Evolutionary conservation across 768 basidiomycete species (phyloP).

Genomic region (Paxillus ammoniavirescens): DNA sequence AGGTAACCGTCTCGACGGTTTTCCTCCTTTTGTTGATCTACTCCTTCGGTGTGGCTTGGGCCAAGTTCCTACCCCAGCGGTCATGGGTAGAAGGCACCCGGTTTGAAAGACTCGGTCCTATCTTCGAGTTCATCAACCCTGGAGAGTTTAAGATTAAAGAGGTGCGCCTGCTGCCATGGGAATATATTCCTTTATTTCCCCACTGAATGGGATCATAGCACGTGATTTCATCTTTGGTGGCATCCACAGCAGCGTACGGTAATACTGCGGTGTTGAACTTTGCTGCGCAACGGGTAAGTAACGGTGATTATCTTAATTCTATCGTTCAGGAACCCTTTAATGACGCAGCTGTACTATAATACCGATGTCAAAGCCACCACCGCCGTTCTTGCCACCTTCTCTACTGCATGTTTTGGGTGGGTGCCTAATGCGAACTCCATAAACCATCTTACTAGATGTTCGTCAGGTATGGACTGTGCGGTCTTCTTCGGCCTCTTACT

Average conservation of each 20-base stretch:
- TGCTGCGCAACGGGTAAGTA: constrained; percentile 52
- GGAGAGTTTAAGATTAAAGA: constrained; percentile 59
- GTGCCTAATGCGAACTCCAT: constrained; percentile 4
- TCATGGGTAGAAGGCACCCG: constrained; percentile 44
- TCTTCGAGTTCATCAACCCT: constrained; percentile 53
- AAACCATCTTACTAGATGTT: neutral
- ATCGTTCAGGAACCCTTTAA: neutral
- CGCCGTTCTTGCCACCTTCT: constrained; percentile 61
- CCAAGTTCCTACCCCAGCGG: constrained; percentile 41
- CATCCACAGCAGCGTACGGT: constrained; percentile 53
- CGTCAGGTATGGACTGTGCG: constrained; percentile 55
- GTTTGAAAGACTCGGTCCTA: constrained; percentile 37
- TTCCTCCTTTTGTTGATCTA: constrained; percentile 58
- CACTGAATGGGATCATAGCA: constrained; percentile 37
- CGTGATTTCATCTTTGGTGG: constrained; percentile 53
- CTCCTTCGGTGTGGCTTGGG: constrained; percentile 49
- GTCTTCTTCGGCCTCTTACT: constrained; percentile 54
- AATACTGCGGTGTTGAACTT: constrained; percentile 59
- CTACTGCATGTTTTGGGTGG: constrained; percentile 61
- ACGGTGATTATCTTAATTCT: neutral
- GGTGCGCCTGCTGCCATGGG: constrained; percentile 28
- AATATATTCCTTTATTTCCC: neutral
- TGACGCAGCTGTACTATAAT: constrained; percentile 54
- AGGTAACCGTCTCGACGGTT: constrained; percentile 50
- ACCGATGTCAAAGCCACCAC: constrained; percentile 53